phyloP scores from a whole-genome alignment of 2,329 filamentous ascomycete species.

The Aureobasidium sp. region DNA sequence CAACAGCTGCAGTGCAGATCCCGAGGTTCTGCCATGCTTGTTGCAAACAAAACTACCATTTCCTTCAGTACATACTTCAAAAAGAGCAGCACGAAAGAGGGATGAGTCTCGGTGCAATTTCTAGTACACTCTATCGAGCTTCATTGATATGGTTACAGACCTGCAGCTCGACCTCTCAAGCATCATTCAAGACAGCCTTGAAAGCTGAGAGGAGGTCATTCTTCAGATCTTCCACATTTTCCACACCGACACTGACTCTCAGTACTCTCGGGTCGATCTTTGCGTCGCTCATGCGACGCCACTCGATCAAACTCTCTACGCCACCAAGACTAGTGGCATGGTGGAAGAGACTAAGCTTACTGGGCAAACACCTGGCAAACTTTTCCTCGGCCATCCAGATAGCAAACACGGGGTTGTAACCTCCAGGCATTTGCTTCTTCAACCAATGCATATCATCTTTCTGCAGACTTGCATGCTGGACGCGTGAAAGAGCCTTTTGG shows the following conservation, averaged over 20 bases:
- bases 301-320: conserved; percentile 94
- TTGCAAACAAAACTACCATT: not conserved
- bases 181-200: conserved; percentile 39
- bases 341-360: conserved; percentile 75
- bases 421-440: conserved; percentile 79
- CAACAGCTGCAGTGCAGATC: not conserved
- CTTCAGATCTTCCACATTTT: conserved; percentile 77
- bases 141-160: not conserved
- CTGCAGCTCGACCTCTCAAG: not conserved
- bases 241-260: conserved; percentile 78
- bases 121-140: not conserved
- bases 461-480: conserved; percentile 79
- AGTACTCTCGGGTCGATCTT: conserved; percentile 65
- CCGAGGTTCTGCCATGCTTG: not conserved
- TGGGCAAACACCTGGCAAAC: conserved; percentile 64
- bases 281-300: conserved; percentile 81
- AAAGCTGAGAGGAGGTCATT: conserved; percentile 65
- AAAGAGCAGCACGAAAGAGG: not conserved
- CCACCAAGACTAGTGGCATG: conserved; percentile 92
- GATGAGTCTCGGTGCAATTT: not conserved
- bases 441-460: conserved; percentile 63
- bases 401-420: conserved; percentile 83
- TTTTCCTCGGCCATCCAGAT: conserved; percentile 57
- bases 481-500: conserved; percentile 48
- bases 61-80: too few species aligned